Evolutionary conservation across 208 protist genomes (phyloP).

Genomic region (Trypanosoma melophagium): DNA sequence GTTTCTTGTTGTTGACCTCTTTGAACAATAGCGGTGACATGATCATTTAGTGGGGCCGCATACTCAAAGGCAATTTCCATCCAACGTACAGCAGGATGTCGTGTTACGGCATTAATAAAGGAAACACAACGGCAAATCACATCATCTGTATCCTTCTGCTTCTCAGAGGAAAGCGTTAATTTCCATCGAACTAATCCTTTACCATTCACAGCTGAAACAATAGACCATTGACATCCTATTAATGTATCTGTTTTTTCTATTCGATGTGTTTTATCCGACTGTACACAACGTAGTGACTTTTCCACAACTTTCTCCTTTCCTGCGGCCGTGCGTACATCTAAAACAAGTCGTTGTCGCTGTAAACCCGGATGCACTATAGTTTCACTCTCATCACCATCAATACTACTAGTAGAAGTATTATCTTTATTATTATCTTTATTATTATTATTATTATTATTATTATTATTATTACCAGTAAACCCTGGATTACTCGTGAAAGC

Average conservation of each 20-base stretch:
- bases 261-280: not conserved
- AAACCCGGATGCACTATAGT: not conserved
- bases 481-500: not conserved
- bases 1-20: slow-evolving; percentile 18
- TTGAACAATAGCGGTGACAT: slow-evolving; percentile 44
- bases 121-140: slow-evolving; percentile 14
- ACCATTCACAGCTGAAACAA: slow-evolving; percentile 1
- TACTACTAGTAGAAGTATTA: not conserved
- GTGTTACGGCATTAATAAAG: slow-evolving; percentile 29
- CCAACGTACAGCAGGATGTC: slow-evolving; percentile 72
- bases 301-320: slow-evolving; percentile 23
- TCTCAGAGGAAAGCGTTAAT: slow-evolving; percentile 8
- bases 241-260: not conserved
- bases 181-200: slow-evolving; percentile 23
- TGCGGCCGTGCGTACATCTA: slow-evolving; percentile 26
- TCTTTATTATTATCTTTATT: not conserved
- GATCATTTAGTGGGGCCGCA: slow-evolving; percentile 40
- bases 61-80: slow-evolving; percentile 41
- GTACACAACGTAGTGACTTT: slow-evolving; percentile 8
- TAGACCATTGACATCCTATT: slow-evolving; percentile 16
- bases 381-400: not conserved
- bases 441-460: not conserved
- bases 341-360: not conserved
- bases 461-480: not conserved
- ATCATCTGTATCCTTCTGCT: not conserved